Evolutionary conservation across 116 monocot genomes (phyloP).

Genomic region (Thalassia testudinum): DNA sequence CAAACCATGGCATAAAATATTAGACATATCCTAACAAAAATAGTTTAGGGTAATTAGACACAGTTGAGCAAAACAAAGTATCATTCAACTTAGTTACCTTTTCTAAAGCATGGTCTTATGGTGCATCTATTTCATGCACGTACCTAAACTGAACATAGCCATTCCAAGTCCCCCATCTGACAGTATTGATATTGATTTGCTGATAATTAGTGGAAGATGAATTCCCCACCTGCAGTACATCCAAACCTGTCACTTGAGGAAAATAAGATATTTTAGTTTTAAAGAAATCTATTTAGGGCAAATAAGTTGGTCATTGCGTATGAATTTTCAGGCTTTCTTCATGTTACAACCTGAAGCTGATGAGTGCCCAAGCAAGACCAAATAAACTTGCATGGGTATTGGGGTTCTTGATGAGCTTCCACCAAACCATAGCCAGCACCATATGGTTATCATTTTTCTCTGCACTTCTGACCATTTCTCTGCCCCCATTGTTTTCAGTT

Average conservation of each 20-base stretch:
- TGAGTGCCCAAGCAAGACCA: constrained; percentile 50
- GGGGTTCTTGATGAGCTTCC: constrained; percentile 53
- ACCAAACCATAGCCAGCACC: constrained; percentile 15
- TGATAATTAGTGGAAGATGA: constrained; percentile 37
- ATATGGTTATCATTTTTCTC: neutral
- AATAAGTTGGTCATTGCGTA: neutral
- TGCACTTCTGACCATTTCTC: neutral
- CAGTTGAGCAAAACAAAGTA: too few species aligned
- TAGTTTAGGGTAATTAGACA: too few species aligned
- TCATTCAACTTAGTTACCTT: too few species aligned
- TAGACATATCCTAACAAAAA: too few species aligned
- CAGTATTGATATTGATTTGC: constrained; percentile 41
- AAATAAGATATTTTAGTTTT: neutral
- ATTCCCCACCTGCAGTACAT: constrained; percentile 40
- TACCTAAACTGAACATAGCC: constrained; percentile 88
- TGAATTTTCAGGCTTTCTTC: too few species aligned
- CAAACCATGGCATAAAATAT: too few species aligned
- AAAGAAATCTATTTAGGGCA: neutral
- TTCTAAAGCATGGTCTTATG: too few species aligned
- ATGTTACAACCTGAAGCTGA: constrained; percentile 82
- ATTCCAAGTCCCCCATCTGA: constrained; percentile 78
- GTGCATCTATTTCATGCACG: neutral
- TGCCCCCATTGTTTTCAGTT: neutral
- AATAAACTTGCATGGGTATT: constrained; percentile 46
- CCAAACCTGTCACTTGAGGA: neutral